These are phyloP conservation scores for Arthroderma sp. DNA, from an alignment of 2,329 filamentous ascomycete genomes.

Conservation along the genomic window DNA sequence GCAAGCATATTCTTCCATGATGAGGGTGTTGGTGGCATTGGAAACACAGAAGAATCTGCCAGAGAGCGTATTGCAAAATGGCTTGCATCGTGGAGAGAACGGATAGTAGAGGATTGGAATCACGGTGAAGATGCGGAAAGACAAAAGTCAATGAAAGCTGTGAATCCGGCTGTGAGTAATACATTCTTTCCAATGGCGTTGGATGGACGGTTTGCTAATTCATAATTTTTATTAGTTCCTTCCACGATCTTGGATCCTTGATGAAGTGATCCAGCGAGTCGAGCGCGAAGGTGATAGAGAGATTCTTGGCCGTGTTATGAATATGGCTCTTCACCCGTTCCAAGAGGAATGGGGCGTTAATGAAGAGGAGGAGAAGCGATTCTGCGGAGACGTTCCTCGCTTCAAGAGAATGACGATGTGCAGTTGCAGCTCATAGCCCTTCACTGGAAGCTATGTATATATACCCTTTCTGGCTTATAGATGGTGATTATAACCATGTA, in stretches of 20 bases:
- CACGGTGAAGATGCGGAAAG: constrained; percentile 49
- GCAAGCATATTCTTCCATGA: constrained; percentile 68
- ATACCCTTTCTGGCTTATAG: background rate
- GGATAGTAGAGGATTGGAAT: constrained; percentile 66
- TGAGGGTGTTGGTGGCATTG: constrained; percentile 50
- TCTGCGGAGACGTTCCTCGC: constrained; percentile 73
- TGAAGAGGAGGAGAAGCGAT: constrained; percentile 62
- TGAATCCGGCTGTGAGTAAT: constrained; percentile 54
- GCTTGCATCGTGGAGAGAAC: constrained; percentile 64
- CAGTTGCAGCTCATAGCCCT: constrained; percentile 68
- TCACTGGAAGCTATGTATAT: constrained; percentile 3
- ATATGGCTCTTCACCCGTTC: constrained; percentile 74
- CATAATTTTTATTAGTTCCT: constrained; percentile 47
- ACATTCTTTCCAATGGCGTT: too few relatives aligned
- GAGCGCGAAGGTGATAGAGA: constrained; percentile 73
- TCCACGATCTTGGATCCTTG: constrained; percentile 79
- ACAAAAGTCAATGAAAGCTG: constrained; percentile 60
- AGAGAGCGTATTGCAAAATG: constrained; percentile 58
- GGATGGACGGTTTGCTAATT: background rate
- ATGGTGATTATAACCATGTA: background rate
- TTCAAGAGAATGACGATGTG: constrained; percentile 75
- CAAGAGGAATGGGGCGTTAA: constrained; percentile 53
- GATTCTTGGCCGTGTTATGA: constrained; percentile 63
- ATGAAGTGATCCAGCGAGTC: constrained; percentile 81
- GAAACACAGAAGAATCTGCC: constrained; percentile 49